Evolutionary conservation across 495 filamentous ascomycete species (phyloP).

Genomic region (Amphirosellinia nigrospora): DNA sequence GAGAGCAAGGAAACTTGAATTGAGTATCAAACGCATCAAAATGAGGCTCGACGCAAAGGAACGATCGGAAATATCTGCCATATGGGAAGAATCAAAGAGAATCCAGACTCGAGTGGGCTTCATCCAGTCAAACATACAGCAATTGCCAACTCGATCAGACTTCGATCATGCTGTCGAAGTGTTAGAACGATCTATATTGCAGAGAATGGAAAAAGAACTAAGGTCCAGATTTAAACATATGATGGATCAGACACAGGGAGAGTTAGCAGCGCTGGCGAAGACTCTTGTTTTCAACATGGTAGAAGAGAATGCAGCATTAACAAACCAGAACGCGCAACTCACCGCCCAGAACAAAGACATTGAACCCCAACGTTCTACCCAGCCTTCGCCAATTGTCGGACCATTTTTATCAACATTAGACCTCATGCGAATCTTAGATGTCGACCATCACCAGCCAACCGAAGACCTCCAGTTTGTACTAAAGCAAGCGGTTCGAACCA

Average conservation of each 20-base stretch:
- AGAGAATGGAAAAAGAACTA: neutral
- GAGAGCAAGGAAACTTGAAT: neutral
- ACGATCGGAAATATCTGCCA: neutral
- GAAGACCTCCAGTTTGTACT: neutral
- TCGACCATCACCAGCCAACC: neutral
- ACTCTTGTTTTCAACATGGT: neutral
- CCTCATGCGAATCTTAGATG: neutral
- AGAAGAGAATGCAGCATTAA: neutral
- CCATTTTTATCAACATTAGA: neutral
- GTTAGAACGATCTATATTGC: neutral
- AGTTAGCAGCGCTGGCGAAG: neutral
- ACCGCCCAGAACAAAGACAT: neutral
- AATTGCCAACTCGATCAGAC: neutral
- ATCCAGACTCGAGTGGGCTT: neutral
- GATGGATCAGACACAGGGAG: neutral
- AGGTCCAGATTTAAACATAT: neutral
- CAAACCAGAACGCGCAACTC: neutral
- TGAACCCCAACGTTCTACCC: neutral
- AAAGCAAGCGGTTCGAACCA: neutral
- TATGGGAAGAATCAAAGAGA: neutral
- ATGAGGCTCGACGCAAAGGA: constrained; percentile 1
- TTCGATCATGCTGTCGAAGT: neutral
- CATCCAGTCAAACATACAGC: neutral
- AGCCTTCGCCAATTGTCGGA: neutral
- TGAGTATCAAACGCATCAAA: neutral